phyloP scores from a whole-genome alignment of 768 basidiomycete species.

The Serendipita sp. region DNA sequence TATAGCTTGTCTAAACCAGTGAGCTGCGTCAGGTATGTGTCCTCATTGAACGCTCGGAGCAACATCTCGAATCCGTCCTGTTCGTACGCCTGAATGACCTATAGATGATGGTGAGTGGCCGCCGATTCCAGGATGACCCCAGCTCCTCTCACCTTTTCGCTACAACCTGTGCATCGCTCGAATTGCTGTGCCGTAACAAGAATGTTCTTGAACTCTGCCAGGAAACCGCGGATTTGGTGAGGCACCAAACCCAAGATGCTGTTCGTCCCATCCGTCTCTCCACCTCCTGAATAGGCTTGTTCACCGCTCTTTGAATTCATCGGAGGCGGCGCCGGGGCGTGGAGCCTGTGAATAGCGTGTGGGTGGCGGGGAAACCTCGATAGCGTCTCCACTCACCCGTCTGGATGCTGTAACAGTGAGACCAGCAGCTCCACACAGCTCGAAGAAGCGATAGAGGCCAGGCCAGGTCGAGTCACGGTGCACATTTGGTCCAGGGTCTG shows the following conservation, averaged over 20 bases:
- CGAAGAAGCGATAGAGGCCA: conserved; percentile 83
- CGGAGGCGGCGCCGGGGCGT: conserved; percentile 53
- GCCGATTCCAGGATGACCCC: background rate
- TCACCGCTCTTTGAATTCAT: conserved; percentile 12
- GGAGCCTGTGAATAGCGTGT: conserved; percentile 21
- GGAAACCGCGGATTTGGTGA: conserved; percentile 83
- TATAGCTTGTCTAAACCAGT: conserved; percentile 70
- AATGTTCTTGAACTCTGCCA: conserved; percentile 73
- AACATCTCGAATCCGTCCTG: conserved; percentile 67
- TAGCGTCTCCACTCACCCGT: conserved; percentile 37
- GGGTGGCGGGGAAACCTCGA: background rate
- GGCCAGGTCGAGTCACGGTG: conserved; percentile 88
- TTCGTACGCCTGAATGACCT: conserved; percentile 76
- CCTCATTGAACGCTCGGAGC: conserved; percentile 66
- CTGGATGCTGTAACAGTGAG: conserved; percentile 76
- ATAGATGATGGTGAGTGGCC: background rate
- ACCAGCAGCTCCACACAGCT: conserved; percentile 87
- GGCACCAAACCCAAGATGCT: conserved; percentile 77
- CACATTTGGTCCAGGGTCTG: conserved; percentile 98
- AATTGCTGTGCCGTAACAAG: conserved; percentile 78
- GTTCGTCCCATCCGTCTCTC: conserved; percentile 13
- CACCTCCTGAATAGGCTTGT: conserved; percentile 11
- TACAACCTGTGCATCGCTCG: conserved; percentile 80
- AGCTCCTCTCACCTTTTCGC: conserved; percentile 42
- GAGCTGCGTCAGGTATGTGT: conserved; percentile 51